Evolutionary conservation across 2,329 filamentous ascomycete species (phyloP), one percentile per base, ranked within the genome.

Genomic region (Penicillium janthinellum): DNA sequence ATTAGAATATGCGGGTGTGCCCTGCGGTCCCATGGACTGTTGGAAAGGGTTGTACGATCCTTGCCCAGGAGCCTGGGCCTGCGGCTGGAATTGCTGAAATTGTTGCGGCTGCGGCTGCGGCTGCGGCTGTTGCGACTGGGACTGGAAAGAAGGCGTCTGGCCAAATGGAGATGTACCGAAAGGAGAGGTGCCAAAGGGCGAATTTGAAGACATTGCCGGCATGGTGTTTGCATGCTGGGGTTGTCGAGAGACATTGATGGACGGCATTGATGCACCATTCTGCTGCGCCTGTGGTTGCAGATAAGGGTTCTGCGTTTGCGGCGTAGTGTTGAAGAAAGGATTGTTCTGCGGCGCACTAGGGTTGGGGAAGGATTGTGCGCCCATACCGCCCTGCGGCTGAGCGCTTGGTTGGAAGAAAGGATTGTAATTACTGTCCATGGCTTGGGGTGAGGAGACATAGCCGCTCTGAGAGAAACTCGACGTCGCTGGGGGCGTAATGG

Each of bases 401-500:
- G 69, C 58, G 28, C 64, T 60, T 44, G 69, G 66, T 61, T 79
- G 77, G 64, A 80, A 78, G 68, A 80, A 81, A 5, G 78, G 78
- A 63, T 81, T 81, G 56, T 75, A 72, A 50, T 59, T 72, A 49
- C 67, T 70, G 39, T 74, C 73, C 55, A 74, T 52, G 7, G 72
- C 57, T 61, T 76, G 75, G 11, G 74, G 72, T 12, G 76, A 78
- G 7, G 69, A 67, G 51, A 71, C 69, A 56, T 72, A 74, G 12
- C 63, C 59, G 48, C 65, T 66, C 60, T 79, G 78, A 20, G 75
- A 71, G 50, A 74, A 68, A 4, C 70, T 67, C 10, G 73, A 66
- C 10, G 73, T 71, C 20, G 75, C 73, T 5, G 79, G 77, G n/a
- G 79, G 78, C 0, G 79, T 79, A 60, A 77, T 75, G 14, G 77